Conservation (phyloP, 2,329 filamentous ascomycete species). For the Endoconidiophora polonica region DNA sequence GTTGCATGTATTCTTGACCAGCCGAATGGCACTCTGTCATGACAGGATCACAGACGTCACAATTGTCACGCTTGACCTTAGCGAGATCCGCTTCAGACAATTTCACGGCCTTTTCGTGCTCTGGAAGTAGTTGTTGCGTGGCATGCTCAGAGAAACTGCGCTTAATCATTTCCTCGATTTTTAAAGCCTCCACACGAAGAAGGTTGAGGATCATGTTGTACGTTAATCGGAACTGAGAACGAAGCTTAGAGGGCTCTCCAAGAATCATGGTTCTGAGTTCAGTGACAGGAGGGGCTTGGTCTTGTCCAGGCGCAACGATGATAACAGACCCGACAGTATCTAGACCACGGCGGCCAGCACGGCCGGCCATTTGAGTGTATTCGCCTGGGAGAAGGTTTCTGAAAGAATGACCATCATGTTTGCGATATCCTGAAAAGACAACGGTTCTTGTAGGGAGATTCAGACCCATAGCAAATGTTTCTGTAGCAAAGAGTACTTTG, state of each 20-base stretch:
- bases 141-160: slow-evolving; percentile 97
- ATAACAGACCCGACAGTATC: slow-evolving; percentile 90
- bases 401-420: slow-evolving; percentile 87
- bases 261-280: slow-evolving; percentile 87
- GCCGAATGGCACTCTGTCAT: slow-evolving; percentile 70
- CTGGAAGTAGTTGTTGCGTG: slow-evolving; percentile 80
- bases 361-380: slow-evolving; percentile 96
- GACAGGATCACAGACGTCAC: slow-evolving; percentile 62
- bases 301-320: slow-evolving; percentile 66
- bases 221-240: slow-evolving; percentile 89
- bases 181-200: slow-evolving; percentile 83
- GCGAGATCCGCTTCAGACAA: slow-evolving; percentile 80
- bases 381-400: slow-evolving; percentile 84
- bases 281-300: slow-evolving; percentile 74
- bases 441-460: slow-evolving; percentile 93
- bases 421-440: slow-evolving; percentile 91
- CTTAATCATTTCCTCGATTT: slow-evolving; percentile 99
- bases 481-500: slow-evolving; percentile 92
- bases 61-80: slow-evolving; percentile 75
- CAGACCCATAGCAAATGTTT: slow-evolving; percentile 96
- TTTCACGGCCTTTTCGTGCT: slow-evolving; percentile 90
- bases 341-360: slow-evolving; percentile 81
- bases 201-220: slow-evolving; percentile 99
- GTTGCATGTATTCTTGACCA: slow-evolving; percentile 58
- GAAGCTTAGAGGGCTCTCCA: slow-evolving; percentile 83